phyloP scores from a whole-genome alignment of 2,329 filamentous ascomycete species.

The Aschersonia sp. region DNA sequence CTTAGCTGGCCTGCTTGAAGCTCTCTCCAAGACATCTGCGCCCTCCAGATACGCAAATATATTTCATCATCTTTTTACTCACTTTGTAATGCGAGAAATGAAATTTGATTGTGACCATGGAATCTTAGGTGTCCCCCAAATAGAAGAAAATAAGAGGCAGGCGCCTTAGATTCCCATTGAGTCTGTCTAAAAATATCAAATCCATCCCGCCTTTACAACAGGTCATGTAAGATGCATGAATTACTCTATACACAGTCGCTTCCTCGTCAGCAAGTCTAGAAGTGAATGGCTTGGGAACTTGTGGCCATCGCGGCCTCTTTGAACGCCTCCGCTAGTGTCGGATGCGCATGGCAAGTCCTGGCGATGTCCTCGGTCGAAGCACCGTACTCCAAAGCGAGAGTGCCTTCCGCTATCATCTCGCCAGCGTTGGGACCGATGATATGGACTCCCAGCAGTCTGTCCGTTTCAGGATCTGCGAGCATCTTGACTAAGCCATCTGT shows the following conservation, averaged over 20 bases:
- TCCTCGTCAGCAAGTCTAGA: conserved; percentile 34
- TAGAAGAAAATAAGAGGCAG: neutral
- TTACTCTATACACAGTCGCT: neutral
- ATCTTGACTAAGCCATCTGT: conserved; percentile 96
- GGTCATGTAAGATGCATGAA: neutral
- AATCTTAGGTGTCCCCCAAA: too few relatives aligned
- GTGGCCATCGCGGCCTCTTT: conserved; percentile 99
- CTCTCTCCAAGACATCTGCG: too few relatives aligned
- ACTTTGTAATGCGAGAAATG: too few relatives aligned
- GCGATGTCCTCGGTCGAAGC: conserved; percentile 91
- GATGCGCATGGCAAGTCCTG: conserved; percentile 91
- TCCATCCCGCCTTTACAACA: neutral
- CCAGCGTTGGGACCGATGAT: conserved; percentile 93
- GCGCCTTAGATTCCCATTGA: neutral
- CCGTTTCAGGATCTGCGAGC: conserved; percentile 88
- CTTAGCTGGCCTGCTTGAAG: too few relatives aligned
- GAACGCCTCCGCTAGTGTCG: conserved; percentile 91
- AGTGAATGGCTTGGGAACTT: conserved; percentile 91
- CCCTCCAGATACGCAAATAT: too few relatives aligned
- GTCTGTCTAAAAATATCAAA: neutral
- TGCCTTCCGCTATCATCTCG: conserved; percentile 98
- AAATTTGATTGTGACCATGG: too few relatives aligned
- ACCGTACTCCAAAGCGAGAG: conserved; percentile 89
- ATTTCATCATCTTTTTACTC: too few relatives aligned
- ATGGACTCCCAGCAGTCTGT: conserved; percentile 88